Conservation (phyloP, 768 basidiomycete genomes). For the Amanita phalloides region DNA sequence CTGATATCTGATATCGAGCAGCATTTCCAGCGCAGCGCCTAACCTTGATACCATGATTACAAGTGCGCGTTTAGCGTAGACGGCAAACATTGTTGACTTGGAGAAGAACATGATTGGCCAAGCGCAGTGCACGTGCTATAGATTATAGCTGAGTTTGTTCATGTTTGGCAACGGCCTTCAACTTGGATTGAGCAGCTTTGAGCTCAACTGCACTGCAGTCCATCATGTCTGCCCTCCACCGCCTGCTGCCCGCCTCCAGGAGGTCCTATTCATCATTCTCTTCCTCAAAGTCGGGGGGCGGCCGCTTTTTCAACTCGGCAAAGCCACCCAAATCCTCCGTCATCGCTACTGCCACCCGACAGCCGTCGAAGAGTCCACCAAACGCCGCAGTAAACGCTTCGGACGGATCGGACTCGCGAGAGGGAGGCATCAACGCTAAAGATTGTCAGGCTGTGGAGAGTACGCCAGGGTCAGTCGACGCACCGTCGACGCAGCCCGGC, state of each 20-base stretch:
- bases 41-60: not conserved
- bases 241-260: conserved; percentile 37
- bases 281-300: conserved; percentile 65
- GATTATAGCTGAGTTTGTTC: not conserved
- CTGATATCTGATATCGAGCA: not conserved
- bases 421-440: conserved; percentile 5
- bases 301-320: conserved; percentile 65
- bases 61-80: conserved; percentile 1
- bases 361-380: conserved; percentile 1
- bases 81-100: not conserved
- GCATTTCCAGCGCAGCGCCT: not conserved
- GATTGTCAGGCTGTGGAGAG: not conserved
- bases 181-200: not conserved
- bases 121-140: not conserved
- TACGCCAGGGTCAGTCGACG: not conserved
- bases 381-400: conserved; percentile 16
- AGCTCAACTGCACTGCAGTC: not conserved
- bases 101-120: not conserved
- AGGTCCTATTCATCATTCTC: conserved; percentile 72
- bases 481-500: not conserved
- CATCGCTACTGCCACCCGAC: conserved; percentile 16
- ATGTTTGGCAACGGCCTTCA: not conserved
- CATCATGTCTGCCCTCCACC: conserved; percentile 40
- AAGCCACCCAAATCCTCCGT: conserved; percentile 50
- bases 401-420: conserved; percentile 13